These are phyloP conservation scores for Botrytis pseudocinerea DNA, from an alignment of 2,329 filamentous ascomycete species.

Conservation along the genomic window DNA sequence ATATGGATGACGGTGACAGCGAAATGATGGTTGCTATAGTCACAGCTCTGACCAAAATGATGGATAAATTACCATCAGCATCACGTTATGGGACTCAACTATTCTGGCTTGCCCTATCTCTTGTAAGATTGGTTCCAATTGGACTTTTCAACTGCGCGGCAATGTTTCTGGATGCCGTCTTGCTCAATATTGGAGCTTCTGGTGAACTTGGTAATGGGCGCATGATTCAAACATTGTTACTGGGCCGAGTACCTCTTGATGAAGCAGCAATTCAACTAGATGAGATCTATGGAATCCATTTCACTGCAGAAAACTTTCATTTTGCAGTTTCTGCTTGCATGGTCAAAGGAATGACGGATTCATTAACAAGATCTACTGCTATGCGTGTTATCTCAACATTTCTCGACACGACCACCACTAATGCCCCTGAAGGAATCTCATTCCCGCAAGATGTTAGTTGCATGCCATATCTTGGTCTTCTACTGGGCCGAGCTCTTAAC, in stretches of 20 bases:
- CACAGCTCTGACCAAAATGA: constrained; percentile 68
- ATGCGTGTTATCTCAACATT: constrained; percentile 64
- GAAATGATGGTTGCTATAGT: constrained; percentile 71
- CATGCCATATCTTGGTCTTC: constrained; percentile 59
- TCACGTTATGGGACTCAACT: constrained; percentile 69
- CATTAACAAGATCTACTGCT: constrained; percentile 58
- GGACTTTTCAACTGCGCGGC: constrained; percentile 66
- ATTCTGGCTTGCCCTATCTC: constrained; percentile 69
- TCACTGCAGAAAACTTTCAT: constrained; percentile 64
- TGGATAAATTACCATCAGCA: constrained; percentile 64
- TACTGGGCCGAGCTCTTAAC: constrained; percentile 57
- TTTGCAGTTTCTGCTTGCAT: constrained; percentile 66
- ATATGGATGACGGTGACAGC: constrained; percentile 62
- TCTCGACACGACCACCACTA: constrained; percentile 51
- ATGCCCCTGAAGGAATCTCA: constrained; percentile 31
- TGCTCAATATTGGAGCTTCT: constrained; percentile 63
- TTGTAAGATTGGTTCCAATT: constrained; percentile 63
- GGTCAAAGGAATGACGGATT: constrained; percentile 63
- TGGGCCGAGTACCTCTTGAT: constrained; percentile 60
- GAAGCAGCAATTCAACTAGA: constrained; percentile 63
- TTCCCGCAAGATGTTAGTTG: constrained; percentile 39
- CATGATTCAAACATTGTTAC: constrained; percentile 60
- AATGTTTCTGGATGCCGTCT: constrained; percentile 62
- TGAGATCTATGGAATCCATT: constrained; percentile 65
- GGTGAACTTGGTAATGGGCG: constrained; percentile 59